Conservation (phyloP, 1,139 yeast species). For the Saccharomyces pastorianus region DNA sequence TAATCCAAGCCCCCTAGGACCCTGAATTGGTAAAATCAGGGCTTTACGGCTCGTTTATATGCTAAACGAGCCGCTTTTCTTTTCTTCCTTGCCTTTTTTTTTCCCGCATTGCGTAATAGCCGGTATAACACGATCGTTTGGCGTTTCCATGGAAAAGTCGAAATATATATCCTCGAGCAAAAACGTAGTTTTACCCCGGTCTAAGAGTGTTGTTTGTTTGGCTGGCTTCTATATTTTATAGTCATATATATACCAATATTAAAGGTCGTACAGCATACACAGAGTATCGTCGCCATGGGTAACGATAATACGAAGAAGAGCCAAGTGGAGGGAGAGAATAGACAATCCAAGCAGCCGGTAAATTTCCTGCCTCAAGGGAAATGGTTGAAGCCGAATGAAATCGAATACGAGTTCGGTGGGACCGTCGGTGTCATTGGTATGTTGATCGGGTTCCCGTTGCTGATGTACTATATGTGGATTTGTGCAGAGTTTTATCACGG, state of each 20-base stretch:
- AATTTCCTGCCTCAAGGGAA: constrained; percentile 32
- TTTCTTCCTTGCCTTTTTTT: neutral
- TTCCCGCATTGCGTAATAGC: constrained; percentile 1
- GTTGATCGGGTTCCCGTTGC: constrained; percentile 84
- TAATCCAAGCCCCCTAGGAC: neutral
- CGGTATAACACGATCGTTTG: neutral
- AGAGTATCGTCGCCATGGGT: neutral
- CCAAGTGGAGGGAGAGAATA: neutral
- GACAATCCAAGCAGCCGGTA: neutral
- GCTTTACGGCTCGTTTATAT: neutral
- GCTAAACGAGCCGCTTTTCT: neutral
- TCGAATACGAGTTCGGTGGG: constrained; percentile 89
- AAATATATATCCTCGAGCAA: neutral
- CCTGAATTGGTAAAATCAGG: neutral
- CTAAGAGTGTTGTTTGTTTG: no score
- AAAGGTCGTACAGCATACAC: neutral
- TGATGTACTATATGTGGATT: constrained; percentile 97
- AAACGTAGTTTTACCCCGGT: neutral
- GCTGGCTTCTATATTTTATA: no score
- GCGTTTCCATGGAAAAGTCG: neutral
- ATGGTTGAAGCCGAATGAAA: constrained; percentile 35
- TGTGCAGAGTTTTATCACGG: constrained; percentile 77
- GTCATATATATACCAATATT: no score
- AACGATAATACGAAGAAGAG: neutral
- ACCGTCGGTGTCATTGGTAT: constrained; percentile 83